A percentile compares a stretch with the other conserved stretches of the same genome.
phyloP scores from a whole-genome alignment of 2,329 filamentous ascomycete species.

The Fusarium sp. region DNA sequence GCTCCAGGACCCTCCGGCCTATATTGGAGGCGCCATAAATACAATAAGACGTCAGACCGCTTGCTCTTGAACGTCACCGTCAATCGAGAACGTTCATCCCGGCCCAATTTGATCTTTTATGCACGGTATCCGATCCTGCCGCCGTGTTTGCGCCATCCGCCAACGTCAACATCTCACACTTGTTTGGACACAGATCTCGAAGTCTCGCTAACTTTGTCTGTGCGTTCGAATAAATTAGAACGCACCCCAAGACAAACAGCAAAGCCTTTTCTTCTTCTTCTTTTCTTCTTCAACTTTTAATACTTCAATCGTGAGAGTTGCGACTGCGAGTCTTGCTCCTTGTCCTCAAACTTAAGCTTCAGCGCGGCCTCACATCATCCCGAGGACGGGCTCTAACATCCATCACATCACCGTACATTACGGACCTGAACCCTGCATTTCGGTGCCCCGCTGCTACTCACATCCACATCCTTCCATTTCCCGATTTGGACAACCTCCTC shows the following conservation, averaged over 20 bases:
- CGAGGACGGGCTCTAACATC: slow-evolving; percentile 8
- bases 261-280: not conserved
- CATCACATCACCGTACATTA: slow-evolving; percentile 32
- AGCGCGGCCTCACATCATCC: slow-evolving; percentile 25
- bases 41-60: slow-evolving; percentile 43
- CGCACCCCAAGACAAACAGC: slow-evolving; percentile 9
- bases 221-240: slow-evolving; percentile 24
- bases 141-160: slow-evolving; percentile 22
- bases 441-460: slow-evolving; percentile 16
- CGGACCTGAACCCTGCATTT: slow-evolving; percentile 36
- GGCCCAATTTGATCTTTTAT: slow-evolving; percentile 26
- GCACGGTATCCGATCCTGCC: slow-evolving; percentile 26
- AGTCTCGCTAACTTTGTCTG: slow-evolving; percentile 3
- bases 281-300: not conserved
- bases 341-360: not conserved
- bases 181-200: slow-evolving; percentile 2
- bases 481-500: slow-evolving; percentile 18
- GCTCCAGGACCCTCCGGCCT: slow-evolving; percentile 30
- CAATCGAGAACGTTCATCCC: slow-evolving; percentile 23
- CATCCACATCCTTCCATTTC: slow-evolving; percentile 16
- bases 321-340: not conserved
- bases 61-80: slow-evolving; percentile 23
- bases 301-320: not conserved
- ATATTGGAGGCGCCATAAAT: slow-evolving; percentile 30
- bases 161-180: not conserved